phyloP scores from a whole-genome alignment of 129 eudicot genomes.

The Escallonia herrerae region DNA sequence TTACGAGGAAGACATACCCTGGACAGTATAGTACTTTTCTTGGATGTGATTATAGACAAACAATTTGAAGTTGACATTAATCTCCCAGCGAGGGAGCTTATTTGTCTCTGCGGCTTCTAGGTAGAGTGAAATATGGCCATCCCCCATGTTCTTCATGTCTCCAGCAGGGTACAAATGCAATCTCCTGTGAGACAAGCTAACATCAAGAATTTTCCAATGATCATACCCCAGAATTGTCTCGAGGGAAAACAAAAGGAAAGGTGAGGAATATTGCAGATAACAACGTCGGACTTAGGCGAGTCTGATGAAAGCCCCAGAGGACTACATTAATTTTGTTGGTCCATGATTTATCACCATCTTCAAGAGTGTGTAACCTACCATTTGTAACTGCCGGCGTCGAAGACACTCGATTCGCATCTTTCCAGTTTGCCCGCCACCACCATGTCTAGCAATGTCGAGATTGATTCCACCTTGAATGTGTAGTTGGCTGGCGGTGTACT shows the following conservation, averaged over 20 bases:
- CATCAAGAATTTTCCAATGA: neutral
- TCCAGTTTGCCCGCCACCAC: neutral
- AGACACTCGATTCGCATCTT: neutral
- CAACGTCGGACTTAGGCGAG: neutral
- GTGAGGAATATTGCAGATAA: too few species aligned
- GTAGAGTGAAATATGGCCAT: conserved; percentile 7
- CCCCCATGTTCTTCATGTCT: neutral
- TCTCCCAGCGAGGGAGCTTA: neutral
- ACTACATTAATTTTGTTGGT: neutral
- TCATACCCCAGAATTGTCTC: neutral
- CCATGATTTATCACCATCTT: neutral
- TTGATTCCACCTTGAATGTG: neutral
- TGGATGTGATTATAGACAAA: conserved; percentile 2
- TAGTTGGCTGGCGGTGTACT: neutral
- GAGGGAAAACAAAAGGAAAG: neutral
- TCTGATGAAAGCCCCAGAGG: neutral
- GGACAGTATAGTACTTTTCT: neutral
- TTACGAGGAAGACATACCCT: neutral
- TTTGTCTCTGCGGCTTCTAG: neutral
- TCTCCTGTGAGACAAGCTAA: neutral
- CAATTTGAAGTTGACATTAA: conserved; percentile 4
- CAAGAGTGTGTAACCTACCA: neutral
- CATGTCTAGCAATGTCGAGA: neutral
- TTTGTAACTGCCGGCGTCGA: conserved; percentile 1
- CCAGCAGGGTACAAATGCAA: conserved; percentile 3